Conservation (phyloP, 2,329 filamentous ascomycete genomes). For the Chrysoporthe austroafricana region DNA sequence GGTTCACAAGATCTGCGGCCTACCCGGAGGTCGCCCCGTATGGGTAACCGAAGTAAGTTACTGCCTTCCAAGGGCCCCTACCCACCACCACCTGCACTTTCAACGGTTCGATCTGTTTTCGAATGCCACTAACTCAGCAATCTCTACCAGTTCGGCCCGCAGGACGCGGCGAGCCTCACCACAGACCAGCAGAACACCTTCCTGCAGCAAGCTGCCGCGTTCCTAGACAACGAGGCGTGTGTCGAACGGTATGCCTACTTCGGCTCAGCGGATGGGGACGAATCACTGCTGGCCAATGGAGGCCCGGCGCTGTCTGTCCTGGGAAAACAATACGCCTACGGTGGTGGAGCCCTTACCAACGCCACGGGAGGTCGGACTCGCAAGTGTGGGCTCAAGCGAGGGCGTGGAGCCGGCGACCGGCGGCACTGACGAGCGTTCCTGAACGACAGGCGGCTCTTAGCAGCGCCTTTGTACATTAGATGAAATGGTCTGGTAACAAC, state of each 20-base stretch:
- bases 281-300: conserved; percentile 30
- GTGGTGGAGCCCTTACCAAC: not conserved
- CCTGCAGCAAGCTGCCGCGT: conserved; percentile 47
- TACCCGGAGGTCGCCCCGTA: conserved; percentile 43
- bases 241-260: conserved; percentile 48
- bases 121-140: conserved; percentile 29
- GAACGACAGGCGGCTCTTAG: not conserved
- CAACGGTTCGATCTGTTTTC: not conserved
- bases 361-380: not conserved
- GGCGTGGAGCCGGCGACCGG: not conserved
- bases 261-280: conserved; percentile 31
- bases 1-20: conserved; percentile 42
- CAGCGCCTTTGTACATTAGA: not conserved
- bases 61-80: not conserved
- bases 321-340: conserved; percentile 26
- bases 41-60: conserved; percentile 47
- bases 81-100: not conserved
- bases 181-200: conserved; percentile 42
- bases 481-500: not conserved
- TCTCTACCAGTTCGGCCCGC: conserved; percentile 36
- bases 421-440: not conserved
- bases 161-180: conserved; percentile 14
- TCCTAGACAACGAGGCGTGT: conserved; percentile 44
- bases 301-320: conserved; percentile 24
- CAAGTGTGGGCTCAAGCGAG: not conserved